Evolutionary conservation across 805 yeast species (phyloP).

Genomic region (Jamesozyma gamospora): DNA sequence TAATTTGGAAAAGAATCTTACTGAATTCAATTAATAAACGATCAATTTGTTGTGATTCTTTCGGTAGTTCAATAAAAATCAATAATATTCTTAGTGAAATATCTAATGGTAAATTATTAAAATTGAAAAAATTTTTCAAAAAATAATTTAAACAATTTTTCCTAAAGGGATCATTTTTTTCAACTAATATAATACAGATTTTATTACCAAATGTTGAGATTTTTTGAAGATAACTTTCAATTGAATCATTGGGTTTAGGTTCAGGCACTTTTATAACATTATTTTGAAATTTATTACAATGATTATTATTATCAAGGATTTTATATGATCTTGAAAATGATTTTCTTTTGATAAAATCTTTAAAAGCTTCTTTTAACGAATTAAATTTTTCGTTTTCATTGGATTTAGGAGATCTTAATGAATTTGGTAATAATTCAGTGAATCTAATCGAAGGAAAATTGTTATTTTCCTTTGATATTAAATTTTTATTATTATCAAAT

Average conservation of each 20-base stretch:
- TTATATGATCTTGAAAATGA: too few relatives aligned
- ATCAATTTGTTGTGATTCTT: slow-evolving; percentile 69
- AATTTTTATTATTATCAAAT: too few relatives aligned
- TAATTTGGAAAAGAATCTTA: slow-evolving; percentile 34
- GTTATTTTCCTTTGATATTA: too few relatives aligned
- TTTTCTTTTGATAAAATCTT: too few relatives aligned
- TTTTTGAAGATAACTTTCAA: slow-evolving; percentile 19
- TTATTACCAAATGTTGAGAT: slow-evolving; percentile 27
- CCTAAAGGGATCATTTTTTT: slow-evolving; percentile 20
- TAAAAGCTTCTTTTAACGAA: too few relatives aligned
- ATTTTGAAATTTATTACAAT: too few relatives aligned
- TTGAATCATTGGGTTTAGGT: slow-evolving; percentile 15
- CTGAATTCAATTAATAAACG: slow-evolving; percentile 52
- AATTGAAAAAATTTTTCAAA: slow-evolving; percentile 34
- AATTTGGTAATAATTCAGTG: too few relatives aligned
- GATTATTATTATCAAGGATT: too few relatives aligned
- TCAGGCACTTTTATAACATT: neutral
- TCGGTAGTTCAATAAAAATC: slow-evolving; percentile 49
- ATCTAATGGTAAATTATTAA: slow-evolving; percentile 51
- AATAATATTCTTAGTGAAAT: slow-evolving; percentile 51
- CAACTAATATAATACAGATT: slow-evolving; percentile 23
- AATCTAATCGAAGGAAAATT: too few relatives aligned
- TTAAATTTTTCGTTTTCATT: too few relatives aligned
- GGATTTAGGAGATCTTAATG: too few relatives aligned
- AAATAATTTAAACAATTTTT: slow-evolving; percentile 20